phyloP scores from a whole-genome alignment of 441 rosid species.

The Erodium trifolium region DNA sequence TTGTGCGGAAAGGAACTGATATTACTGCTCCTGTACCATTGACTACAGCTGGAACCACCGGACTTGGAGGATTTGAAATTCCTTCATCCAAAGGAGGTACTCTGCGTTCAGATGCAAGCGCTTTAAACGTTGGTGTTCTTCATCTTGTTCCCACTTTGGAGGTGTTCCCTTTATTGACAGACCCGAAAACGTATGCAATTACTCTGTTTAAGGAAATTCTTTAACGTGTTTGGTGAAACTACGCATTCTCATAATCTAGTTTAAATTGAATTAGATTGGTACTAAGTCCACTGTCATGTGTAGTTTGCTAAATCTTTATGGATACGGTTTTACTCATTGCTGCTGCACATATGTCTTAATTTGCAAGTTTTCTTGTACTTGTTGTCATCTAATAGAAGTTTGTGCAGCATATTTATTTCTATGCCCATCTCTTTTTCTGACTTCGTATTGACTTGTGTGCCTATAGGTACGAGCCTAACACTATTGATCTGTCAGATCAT shows the following conservation, averaged over 20 bases:
- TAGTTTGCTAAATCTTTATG: too few species aligned
- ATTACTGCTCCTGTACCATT: constrained; percentile 97
- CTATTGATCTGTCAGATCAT: constrained; percentile 85
- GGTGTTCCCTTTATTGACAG: constrained; percentile 74
- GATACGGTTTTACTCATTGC: too few species aligned
- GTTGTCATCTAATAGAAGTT: too few species aligned
- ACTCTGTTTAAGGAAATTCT: constrained; percentile 1
- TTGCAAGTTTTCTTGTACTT: too few species aligned
- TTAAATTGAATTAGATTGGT: too few species aligned
- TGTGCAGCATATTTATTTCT: too few species aligned
- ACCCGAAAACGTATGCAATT: constrained; percentile 66
- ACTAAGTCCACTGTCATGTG: too few species aligned
- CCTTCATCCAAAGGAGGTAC: constrained; percentile 89
- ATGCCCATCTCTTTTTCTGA: constrained; percentile 12
- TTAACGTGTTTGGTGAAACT: neutral
- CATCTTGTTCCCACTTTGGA: constrained; percentile 95
- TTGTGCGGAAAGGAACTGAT: constrained; percentile 86
- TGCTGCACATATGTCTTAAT: too few species aligned
- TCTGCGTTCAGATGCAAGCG: constrained; percentile 92
- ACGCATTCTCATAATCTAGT: too few species aligned
- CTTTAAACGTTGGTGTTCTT: constrained; percentile 87
- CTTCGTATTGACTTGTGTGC: constrained; percentile 18
- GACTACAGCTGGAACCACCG: constrained; percentile 91
- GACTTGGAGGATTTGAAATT: constrained; percentile 98
- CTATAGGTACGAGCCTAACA: constrained; percentile 94